These are phyloP conservation scores for Globisporangium irregulare DNA, from an alignment of 352 stramenopile species.

Conservation along the genomic window DNA sequence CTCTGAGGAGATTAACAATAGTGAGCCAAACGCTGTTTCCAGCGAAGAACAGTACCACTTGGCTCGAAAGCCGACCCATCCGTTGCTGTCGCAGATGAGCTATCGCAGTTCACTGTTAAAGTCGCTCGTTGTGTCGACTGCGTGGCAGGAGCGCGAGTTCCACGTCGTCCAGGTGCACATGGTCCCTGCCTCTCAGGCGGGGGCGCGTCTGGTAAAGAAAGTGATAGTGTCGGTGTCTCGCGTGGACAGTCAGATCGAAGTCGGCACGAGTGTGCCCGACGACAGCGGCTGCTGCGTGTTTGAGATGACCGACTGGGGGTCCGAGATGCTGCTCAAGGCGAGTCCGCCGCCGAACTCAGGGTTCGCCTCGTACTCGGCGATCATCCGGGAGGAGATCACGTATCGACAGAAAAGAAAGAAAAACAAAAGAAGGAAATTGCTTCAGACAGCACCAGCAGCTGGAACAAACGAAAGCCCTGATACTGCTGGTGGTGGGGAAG, in stretches of 20 bases:
- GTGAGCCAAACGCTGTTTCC: not conserved
- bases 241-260: slow-evolving; percentile 37
- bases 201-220: slow-evolving; percentile 27
- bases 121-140: slow-evolving; percentile 9
- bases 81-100: not conserved
- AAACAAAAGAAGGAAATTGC: not conserved
- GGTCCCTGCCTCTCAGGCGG: slow-evolving; percentile 33
- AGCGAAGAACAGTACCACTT: not conserved
- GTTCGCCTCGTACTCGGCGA: slow-evolving; percentile 35
- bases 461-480: not conserved
- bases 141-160: slow-evolving; percentile 45
- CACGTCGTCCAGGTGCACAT: slow-evolving; percentile 37
- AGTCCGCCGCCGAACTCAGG: slow-evolving; percentile 13
- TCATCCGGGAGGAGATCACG: slow-evolving; percentile 21
- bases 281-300: slow-evolving; percentile 47
- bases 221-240: slow-evolving; percentile 31
- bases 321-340: slow-evolving; percentile 39
- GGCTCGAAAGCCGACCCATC: not conserved
- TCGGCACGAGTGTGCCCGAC: slow-evolving; percentile 29
- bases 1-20: not conserved
- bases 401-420: slow-evolving; percentile 9
- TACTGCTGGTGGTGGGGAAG: not conserved
- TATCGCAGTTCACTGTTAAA: not conserved
- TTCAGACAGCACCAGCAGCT: not conserved
- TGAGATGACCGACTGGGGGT: slow-evolving; percentile 58